Conservation (phyloP, 2,329 filamentous ascomycete species). For the Monosporascus sp. region DNA sequence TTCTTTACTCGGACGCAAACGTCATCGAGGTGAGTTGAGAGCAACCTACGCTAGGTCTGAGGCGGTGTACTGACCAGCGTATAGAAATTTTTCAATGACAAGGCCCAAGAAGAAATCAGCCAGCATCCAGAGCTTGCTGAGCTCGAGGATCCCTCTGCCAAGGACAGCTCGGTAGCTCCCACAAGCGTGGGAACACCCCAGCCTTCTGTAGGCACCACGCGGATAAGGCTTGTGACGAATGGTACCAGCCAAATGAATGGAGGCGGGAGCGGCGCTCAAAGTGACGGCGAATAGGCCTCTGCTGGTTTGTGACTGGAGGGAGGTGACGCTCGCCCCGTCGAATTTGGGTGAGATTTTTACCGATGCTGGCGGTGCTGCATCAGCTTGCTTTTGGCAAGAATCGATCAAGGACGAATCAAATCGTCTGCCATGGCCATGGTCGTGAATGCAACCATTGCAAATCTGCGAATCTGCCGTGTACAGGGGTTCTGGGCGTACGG, state of each 20-base stretch:
- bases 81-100: constrained; percentile 52
- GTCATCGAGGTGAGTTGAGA: constrained; percentile 72
- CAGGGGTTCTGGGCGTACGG: constrained; percentile 4
- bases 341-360: neutral
- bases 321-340: constrained; percentile 1
- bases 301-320: neutral
- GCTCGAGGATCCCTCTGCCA: constrained; percentile 42
- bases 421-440: neutral
- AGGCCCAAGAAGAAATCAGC: constrained; percentile 48
- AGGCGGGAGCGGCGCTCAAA: constrained; percentile 15
- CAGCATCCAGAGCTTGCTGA: constrained; percentile 51
- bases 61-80: constrained; percentile 26
- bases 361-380: neutral
- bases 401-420: neutral
- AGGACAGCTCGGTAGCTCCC: constrained; percentile 40
- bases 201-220: constrained; percentile 48
- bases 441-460: neutral
- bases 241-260: constrained; percentile 20
- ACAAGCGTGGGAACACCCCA: constrained; percentile 61
- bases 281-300: constrained; percentile 21
- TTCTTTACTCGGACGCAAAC: constrained; percentile 88
- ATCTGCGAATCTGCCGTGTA: neutral
- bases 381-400: neutral
- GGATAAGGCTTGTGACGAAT: constrained; percentile 60
- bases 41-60: neutral